Evolutionary conservation across 139 green algal genomes (phyloP).

Genomic region (Nannochloris sp.): DNA sequence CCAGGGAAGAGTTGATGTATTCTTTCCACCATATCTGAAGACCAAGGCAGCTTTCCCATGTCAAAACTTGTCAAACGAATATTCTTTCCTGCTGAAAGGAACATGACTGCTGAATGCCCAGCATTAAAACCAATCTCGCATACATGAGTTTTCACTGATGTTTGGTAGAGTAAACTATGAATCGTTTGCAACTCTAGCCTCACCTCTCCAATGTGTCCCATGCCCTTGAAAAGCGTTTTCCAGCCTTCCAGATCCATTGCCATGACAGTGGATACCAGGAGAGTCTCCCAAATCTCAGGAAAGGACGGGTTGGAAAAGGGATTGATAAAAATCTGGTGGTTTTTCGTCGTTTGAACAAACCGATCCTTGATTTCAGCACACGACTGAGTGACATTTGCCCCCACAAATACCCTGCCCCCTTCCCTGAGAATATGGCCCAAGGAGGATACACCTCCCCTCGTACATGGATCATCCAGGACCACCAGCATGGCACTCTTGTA

Average conservation of each 20-base stretch:
- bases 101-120: neutral
- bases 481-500: too few relatives aligned
- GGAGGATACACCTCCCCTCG: too few relatives aligned
- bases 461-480: too few relatives aligned
- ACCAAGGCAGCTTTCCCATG: neutral
- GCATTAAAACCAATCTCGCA: neutral
- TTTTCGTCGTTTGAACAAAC: too few relatives aligned
- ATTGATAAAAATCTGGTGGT: too few relatives aligned
- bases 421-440: too few relatives aligned
- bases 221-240: neutral
- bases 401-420: too few relatives aligned
- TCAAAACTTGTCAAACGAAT: neutral
- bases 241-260: neutral
- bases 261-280: neutral
- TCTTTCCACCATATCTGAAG: neutral
- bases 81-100: neutral
- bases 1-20: neutral
- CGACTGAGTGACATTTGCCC: too few relatives aligned
- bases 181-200: neutral
- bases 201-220: neutral
- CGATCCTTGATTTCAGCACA: too few relatives aligned
- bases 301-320: neutral
- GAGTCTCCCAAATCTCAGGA: neutral
- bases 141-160: neutral
- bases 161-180: neutral